Evolutionary conservation across 805 yeast genomes (phyloP), one percentile per base, ranked within the genome.

Genomic region (Cyberlindnera galapagoensis): DNA sequence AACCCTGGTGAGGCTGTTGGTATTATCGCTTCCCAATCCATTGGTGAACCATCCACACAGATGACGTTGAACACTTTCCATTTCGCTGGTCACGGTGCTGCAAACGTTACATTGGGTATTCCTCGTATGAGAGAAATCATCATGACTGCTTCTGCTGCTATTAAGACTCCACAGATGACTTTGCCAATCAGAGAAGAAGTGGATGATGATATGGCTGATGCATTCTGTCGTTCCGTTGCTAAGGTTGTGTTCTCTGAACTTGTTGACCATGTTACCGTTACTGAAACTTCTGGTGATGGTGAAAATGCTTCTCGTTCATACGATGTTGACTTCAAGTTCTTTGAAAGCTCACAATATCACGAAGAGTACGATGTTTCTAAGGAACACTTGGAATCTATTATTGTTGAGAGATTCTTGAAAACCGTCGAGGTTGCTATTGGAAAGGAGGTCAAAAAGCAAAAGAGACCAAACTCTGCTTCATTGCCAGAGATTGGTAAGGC

Each of bases 11-110:
- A 92, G 60, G 77, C 96, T 31, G 97, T 92, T 34, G 99, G 99
- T 63, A 88, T 92, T 53, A 80, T 94, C 63, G 99, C 98, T 7
- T 82, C 97, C 15, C 97, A 92, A 64, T 87, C 97, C 34, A 80
- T 92, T 58, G 99, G 99, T 63, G 99, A 92, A 63, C 99, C 99
- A 31, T 86, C 97, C 5, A 92, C 99, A 4, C 99, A 92, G 67
- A 92, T 92, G 99, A 92, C 99, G 12, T 74, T 85, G 52, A 85
- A 85, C 60, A 85, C 95, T 28, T 85, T 85, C 85, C 95, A 92
- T 69, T 92, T 92, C 55, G 99, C 99, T 50, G 99, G 99, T 59
- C 98, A 94, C 66, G 99, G 99, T 76, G 99, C 98, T 37, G 98
- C 98, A 28, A 92, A 92, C 63, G 99, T 92, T 44, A 92, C 99